Evolutionary conservation across 2,329 filamentous ascomycete species (phyloP).

Genomic region (Cytospora paraplurivora): DNA sequence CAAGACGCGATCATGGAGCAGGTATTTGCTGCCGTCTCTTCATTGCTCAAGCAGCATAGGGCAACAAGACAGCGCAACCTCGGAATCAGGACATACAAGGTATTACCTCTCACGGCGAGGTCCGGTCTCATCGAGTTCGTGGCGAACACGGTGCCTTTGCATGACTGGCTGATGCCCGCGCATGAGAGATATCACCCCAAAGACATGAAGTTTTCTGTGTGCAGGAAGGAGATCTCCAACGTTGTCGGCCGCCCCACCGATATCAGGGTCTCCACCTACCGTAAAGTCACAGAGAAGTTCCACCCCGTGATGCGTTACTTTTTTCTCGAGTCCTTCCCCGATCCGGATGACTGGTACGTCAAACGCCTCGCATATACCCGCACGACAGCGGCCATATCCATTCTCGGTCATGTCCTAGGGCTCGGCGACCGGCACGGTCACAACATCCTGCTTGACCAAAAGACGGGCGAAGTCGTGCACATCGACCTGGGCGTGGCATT

Average conservation of each 20-base stretch:
- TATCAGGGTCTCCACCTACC: slow-evolving; percentile 72
- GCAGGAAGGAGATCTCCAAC: slow-evolving; percentile 76
- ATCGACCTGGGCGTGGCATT: slow-evolving; percentile 98
- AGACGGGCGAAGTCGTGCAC: slow-evolving; percentile 91
- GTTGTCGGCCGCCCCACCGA: slow-evolving; percentile 72
- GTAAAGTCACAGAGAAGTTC: slow-evolving; percentile 77
- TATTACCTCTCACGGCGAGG: slow-evolving; percentile 80
- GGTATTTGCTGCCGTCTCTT: slow-evolving; percentile 94
- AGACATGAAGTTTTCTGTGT: slow-evolving; percentile 74
- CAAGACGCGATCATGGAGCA: slow-evolving; percentile 99
- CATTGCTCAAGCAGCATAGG: slow-evolving; percentile 82
- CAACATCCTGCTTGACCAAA: slow-evolving; percentile 90
- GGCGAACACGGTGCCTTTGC: slow-evolving; percentile 85
- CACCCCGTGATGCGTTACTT: slow-evolving; percentile 95
- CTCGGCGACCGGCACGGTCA: slow-evolving; percentile 94
- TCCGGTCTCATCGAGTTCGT: slow-evolving; percentile 98
- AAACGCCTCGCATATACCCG: slow-evolving; percentile 88
- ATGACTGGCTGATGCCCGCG: slow-evolving; percentile 89
- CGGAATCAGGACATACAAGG: slow-evolving; percentile 94
- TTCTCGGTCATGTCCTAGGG: slow-evolving; percentile 89
- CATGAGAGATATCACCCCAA: slow-evolving; percentile 85
- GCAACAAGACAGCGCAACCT: slow-evolving; percentile 85
- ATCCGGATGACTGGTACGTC: slow-evolving; percentile 95
- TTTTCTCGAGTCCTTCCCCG: slow-evolving; percentile 91
- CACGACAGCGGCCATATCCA: slow-evolving; percentile 91